These are phyloP conservation scores for Beauveria caledonica DNA, from an alignment of 2,329 filamentous ascomycete genomes.

Conservation along the genomic window DNA sequence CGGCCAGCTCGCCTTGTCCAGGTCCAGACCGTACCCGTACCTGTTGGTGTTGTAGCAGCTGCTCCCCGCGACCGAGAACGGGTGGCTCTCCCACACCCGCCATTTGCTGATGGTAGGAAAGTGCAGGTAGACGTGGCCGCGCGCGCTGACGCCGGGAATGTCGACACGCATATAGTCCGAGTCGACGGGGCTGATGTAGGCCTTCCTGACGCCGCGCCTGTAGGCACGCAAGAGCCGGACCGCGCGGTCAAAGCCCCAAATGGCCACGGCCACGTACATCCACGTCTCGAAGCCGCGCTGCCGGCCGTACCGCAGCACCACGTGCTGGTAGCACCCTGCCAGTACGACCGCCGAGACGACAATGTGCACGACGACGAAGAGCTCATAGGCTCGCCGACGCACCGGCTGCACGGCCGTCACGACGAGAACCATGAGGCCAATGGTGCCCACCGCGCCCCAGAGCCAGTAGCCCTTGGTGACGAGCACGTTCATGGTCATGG, in stretches of 20 bases:
- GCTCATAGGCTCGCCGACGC: constrained; percentile 29
- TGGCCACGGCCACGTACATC: constrained; percentile 18
- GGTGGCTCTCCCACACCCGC: constrained; percentile 24
- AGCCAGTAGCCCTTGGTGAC: constrained; percentile 24
- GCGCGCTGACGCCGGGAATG: constrained; percentile 17
- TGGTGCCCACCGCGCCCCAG: constrained; percentile 33
- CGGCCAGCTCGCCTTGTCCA: background rate
- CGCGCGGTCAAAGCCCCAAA: constrained; percentile 21
- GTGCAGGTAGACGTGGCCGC: constrained; percentile 22
- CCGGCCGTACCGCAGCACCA: constrained; percentile 25
- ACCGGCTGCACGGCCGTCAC: constrained; percentile 26
- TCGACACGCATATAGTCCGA: constrained; percentile 20
- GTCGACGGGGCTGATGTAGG: constrained; percentile 18
- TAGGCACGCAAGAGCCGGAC: constrained; percentile 14
- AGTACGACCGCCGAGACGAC: constrained; percentile 30
- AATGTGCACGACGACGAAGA: constrained; percentile 36
- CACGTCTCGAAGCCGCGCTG: constrained; percentile 35
- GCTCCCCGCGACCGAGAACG: constrained; percentile 20
- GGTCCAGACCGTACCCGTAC: background rate
- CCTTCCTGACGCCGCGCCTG: constrained; percentile 15
- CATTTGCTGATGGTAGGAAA: constrained; percentile 19
- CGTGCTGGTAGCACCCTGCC: constrained; percentile 34
- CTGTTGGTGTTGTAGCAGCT: background rate
- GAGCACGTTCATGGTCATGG: constrained; percentile 5
- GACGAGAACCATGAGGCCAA: constrained; percentile 22